A percentile compares a stretch with the other conserved stretches of the same genome.
These are phyloP conservation scores for Gardenia jasminoides DNA, from an alignment of 257 asterid species.

Conservation along the genomic window DNA sequence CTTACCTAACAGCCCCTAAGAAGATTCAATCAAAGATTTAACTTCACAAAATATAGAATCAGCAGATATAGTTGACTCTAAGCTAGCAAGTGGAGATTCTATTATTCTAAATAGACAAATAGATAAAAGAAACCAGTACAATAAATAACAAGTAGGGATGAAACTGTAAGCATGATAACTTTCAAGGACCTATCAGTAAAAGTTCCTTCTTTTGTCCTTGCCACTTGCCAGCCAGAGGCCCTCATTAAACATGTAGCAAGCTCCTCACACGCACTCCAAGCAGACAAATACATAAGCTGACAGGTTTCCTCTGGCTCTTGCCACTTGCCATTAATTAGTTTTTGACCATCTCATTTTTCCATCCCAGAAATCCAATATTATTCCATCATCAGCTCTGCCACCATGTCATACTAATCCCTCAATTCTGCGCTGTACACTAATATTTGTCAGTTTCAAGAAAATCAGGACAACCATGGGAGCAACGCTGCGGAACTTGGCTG, in stretches of 20 bases:
- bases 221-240: background rate
- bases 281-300: background rate
- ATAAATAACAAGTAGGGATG: no score
- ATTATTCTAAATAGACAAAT: no score
- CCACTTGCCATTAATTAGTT: background rate
- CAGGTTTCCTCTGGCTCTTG: background rate
- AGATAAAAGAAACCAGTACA: no score
- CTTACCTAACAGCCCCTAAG: no score
- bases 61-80: no score
- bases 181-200: background rate
- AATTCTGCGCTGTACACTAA: background rate
- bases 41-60: background rate
- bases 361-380: background rate
- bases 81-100: no score
- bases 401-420: background rate
- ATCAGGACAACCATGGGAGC: background rate
- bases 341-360: background rate
- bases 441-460: background rate
- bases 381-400: background rate
- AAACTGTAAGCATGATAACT: background rate
- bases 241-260: background rate
- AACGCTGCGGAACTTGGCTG: conserved; percentile 4
- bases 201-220: background rate
- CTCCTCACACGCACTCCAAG: no score
- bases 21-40: background rate